Evolutionary conservation across 768 basidiomycete species (phyloP).

Genomic region (Suillus discolor): DNA sequence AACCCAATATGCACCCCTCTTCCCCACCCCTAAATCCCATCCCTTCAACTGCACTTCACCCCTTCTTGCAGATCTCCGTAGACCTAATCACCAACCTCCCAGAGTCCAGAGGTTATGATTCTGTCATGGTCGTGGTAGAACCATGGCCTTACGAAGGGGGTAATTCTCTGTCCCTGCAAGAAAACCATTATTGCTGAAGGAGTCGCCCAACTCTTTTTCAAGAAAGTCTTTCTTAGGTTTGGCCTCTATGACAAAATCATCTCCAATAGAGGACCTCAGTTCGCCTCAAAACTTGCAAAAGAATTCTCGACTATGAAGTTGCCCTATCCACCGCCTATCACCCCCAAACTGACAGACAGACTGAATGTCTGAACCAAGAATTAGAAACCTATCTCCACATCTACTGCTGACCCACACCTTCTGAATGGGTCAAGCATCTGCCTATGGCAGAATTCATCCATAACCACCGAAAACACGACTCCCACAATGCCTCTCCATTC

Average conservation of each 20-base stretch:
- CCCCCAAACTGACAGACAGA: slow-evolving; percentile 27
- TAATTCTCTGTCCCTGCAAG: slow-evolving; percentile 25
- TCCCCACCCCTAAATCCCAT: no score
- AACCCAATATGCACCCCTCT: no score
- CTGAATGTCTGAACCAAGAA: no score
- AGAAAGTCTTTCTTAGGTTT: not conserved
- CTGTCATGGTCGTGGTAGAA: slow-evolving; percentile 25
- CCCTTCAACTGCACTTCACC: no score
- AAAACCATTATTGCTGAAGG: slow-evolving; percentile 17
- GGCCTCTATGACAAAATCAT: slow-evolving; percentile 5
- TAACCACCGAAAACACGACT: no score
- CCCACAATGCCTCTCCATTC: no score
- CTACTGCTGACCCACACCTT: no score
- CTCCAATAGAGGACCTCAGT: slow-evolving; percentile 19
- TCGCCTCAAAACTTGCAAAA: slow-evolving; percentile 22
- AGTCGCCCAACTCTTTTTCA: slow-evolving; percentile 15
- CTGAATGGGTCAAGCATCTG: no score
- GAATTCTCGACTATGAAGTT: slow-evolving; percentile 24
- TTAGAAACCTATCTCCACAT: no score
- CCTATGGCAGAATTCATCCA: no score
- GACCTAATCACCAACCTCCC: no score
- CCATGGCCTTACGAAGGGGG: slow-evolving; percentile 30
- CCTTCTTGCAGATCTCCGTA: no score
- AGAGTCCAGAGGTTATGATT: slow-evolving; percentile 10
- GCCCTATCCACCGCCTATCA: slow-evolving; percentile 42